Evolutionary conservation across 2,329 filamentous ascomycete genomes (phyloP).

Genomic region (Nothomitra cinnamomea): DNA sequence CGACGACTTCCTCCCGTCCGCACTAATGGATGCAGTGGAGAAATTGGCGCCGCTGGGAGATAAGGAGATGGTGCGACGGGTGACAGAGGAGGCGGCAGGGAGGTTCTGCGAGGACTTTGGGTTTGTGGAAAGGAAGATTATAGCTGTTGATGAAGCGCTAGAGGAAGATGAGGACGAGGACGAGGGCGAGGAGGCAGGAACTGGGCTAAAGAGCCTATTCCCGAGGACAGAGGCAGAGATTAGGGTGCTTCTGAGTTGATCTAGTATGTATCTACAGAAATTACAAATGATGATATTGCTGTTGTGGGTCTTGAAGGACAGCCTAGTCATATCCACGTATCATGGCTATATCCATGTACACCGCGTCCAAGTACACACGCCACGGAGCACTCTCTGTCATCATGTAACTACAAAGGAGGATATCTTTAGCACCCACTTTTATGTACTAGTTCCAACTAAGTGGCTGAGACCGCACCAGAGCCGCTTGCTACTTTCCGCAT

Average conservation of each 20-base stretch:
- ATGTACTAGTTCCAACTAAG: too few species aligned
- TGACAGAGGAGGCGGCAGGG: conserved; percentile 71
- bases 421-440: too few species aligned
- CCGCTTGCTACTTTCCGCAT: too few species aligned
- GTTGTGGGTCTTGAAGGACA: too few species aligned
- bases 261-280: not conserved
- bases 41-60: conserved; percentile 61
- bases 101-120: conserved; percentile 78
- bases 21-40: conserved; percentile 79
- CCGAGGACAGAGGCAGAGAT: conserved; percentile 49
- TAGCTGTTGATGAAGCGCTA: conserved; percentile 37
- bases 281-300: too few species aligned
- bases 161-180: conserved; percentile 19
- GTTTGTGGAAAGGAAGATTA: conserved; percentile 42
- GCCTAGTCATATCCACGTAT: too few species aligned
- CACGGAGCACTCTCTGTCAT: too few species aligned
- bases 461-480: too few species aligned
- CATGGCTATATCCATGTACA: too few species aligned
- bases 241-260: conserved; percentile 41
- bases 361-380: too few species aligned
- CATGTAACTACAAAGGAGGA: too few species aligned
- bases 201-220: conserved; percentile 36
- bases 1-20: conserved; percentile 83
- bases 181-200: conserved; percentile 19
- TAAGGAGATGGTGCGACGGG: conserved; percentile 49